Base-by-base conservation (phyloP, 306 rosid genomes). In the Boehmeria nivea region DNA sequence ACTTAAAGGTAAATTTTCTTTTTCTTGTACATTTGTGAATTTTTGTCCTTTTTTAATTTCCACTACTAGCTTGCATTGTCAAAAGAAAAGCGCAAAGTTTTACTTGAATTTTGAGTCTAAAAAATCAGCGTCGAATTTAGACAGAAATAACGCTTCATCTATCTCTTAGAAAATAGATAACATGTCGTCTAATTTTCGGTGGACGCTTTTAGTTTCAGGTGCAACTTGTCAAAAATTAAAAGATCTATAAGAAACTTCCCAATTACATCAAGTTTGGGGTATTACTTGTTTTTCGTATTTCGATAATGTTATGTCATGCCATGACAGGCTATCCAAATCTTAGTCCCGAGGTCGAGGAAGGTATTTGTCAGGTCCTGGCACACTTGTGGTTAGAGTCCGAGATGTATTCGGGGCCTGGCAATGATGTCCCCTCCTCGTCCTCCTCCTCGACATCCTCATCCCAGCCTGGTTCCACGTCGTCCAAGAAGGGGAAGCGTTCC, bases 311-410 rank as follows among this genome's bases (percentile, higher is more conserved):
- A 10, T 18, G 36, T 28, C 12, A n/a, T n/a, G n/a, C 54, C 7
- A 33, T 60, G 62, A 61, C 80, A 93, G 99, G 99, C 49, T 93
- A 81, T 70, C 84, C 87, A 2, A 83, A 73, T 67, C 77, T 93
- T 65, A 85, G 81, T 49, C 96, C 94, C 1, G 94, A 93, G 78
- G 96, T 93, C 22, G 99, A 93, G 80, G 99, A 93, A 76, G 99
- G 99, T 61, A 93, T 93, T 55, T 93, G 99, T 77, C 99, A 93
- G 72, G 96, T 93, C 45, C 55, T 93, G 67, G 96, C 90, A 60
- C 96, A 87, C 55, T 88, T 88, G 96, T 93, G 99, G 99, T 67
- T 93, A 51, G 95, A 88, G 0, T 78, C 99, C 6, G 94, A 93
- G 83, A 81, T 76, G 22, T 83, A 77, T 72, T 63, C 94, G 1